Percentiles rank a stretch among this genome's conserved stretches.
Evolutionary conservation across 2,329 filamentous ascomycete genomes (phyloP).

Genomic region (Diplodia sapinea): DNA sequence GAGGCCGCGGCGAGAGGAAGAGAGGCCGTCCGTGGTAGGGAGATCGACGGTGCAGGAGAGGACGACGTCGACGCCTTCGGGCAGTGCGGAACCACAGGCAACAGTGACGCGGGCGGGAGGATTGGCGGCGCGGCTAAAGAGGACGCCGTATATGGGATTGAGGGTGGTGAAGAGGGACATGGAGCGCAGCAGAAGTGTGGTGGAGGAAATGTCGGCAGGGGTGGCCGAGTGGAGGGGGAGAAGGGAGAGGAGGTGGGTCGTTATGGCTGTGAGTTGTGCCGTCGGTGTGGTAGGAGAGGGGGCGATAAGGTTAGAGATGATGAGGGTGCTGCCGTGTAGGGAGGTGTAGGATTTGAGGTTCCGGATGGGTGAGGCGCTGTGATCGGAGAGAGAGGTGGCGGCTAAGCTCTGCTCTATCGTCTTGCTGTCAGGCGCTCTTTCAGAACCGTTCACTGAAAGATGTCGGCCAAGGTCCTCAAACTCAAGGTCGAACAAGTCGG

Average conservation of each 20-base stretch:
- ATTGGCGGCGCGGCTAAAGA: slow-evolving; percentile 74
- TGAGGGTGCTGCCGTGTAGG: slow-evolving; percentile 51
- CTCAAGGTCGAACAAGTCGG: slow-evolving; percentile 68
- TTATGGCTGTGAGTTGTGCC: slow-evolving; percentile 48
- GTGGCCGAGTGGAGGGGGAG: slow-evolving; percentile 40
- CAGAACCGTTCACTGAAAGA: background rate
- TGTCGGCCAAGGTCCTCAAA: slow-evolving; percentile 55
- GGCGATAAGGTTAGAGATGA: slow-evolving; percentile 48
- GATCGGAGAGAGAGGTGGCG: background rate
- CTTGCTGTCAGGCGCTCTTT: background rate
- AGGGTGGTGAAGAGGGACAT: slow-evolving; percentile 80
- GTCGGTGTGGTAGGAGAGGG: slow-evolving; percentile 27
- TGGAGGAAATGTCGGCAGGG: slow-evolving; percentile 46
- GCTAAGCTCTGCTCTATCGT: background rate
- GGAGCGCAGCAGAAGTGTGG: slow-evolving; percentile 71
- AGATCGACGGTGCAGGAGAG: slow-evolving; percentile 54
- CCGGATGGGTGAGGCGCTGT: background rate
- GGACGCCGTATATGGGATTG: slow-evolving; percentile 75
- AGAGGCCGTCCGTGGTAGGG: slow-evolving; percentile 28
- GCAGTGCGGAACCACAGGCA: slow-evolving; percentile 72
- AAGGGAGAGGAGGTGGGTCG: slow-evolving; percentile 42
- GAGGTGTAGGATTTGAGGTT: slow-evolving; percentile 6
- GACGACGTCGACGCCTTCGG: slow-evolving; percentile 65
- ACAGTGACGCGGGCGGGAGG: slow-evolving; percentile 87
- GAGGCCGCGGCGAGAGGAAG: slow-evolving; percentile 58